Conservation (phyloP, 306 rosid species). For the Cyamopsis tetragonoloba region DNA sequence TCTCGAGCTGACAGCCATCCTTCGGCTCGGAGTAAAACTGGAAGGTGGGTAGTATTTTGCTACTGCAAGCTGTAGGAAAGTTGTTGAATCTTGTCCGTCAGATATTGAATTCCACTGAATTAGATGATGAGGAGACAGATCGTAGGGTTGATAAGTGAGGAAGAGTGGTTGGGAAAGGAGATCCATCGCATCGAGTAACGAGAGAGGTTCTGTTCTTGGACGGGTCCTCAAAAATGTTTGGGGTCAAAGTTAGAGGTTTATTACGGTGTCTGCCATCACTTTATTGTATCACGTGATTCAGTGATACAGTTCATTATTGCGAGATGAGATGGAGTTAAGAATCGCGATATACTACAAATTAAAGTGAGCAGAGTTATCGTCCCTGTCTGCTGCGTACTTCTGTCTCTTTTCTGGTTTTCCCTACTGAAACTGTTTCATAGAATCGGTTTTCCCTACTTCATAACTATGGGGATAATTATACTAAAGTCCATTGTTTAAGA, state of each 20-base stretch:
- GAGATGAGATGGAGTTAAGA: not conserved
- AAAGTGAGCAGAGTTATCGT: slow-evolving; percentile 14
- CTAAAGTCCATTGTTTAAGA: too few relatives aligned
- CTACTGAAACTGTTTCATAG: too few relatives aligned
- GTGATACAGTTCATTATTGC: slow-evolving; percentile 17
- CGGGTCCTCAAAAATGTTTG: slow-evolving; percentile 5
- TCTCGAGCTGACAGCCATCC: slow-evolving; percentile 62
- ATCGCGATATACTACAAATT: not conserved
- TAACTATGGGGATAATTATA: too few relatives aligned
- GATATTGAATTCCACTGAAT: not conserved
- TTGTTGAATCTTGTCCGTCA: not conserved
- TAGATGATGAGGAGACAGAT: not conserved
- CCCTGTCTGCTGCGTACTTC: slow-evolving; percentile 13
- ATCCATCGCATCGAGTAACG: slow-evolving; percentile 46
- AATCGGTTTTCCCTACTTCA: too few relatives aligned
- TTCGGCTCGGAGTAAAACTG: slow-evolving; percentile 33
- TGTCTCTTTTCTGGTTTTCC: too few relatives aligned
- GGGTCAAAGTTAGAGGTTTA: slow-evolving; percentile 5
- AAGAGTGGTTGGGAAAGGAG: not conserved
- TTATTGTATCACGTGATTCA: slow-evolving; percentile 57
- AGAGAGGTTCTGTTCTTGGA: slow-evolving; percentile 42
- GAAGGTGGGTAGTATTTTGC: not conserved
- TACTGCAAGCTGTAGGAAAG: not conserved
- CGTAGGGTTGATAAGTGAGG: not conserved
- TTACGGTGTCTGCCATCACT: slow-evolving; percentile 51